Conservation (phyloP, 2,329 filamentous ascomycete genomes). For the Teratosphaeria zuluensis region DNA sequence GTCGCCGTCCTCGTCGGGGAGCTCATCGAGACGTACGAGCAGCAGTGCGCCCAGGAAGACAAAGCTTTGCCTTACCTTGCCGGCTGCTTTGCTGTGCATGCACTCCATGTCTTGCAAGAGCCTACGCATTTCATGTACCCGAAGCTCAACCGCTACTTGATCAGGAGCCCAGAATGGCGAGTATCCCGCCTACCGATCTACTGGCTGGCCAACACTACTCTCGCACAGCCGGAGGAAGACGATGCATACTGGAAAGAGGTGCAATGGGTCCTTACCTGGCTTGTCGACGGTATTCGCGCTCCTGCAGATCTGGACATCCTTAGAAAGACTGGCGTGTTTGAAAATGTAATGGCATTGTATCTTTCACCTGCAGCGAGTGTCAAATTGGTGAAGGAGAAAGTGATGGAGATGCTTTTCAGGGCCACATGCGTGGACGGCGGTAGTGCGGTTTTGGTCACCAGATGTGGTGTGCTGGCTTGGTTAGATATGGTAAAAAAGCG, state of each 20-base stretch:
- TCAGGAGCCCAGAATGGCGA: slow-evolving; percentile 67
- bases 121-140: slow-evolving; percentile 76
- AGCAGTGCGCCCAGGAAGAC: slow-evolving; percentile 36
- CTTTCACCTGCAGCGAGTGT: slow-evolving; percentile 54
- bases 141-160: slow-evolving; percentile 78
- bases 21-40: slow-evolving; percentile 58
- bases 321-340: slow-evolving; percentile 56
- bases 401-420: slow-evolving; percentile 54
- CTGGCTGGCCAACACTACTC: slow-evolving; percentile 60
- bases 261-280: slow-evolving; percentile 62
- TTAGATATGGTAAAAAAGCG: slow-evolving; percentile 49
- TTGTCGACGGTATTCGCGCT: slow-evolving; percentile 57
- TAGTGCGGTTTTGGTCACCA: slow-evolving; percentile 69
- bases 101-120: slow-evolving; percentile 60
- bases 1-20: slow-evolving; percentile 73
- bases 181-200: slow-evolving; percentile 45
- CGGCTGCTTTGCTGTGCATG: slow-evolving; percentile 63
- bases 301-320: slow-evolving; percentile 51
- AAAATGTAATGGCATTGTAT: slow-evolving; percentile 62
- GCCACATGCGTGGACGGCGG: slow-evolving; percentile 60
- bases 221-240: slow-evolving; percentile 64
- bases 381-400: slow-evolving; percentile 48
- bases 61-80: slow-evolving; percentile 57
- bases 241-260: slow-evolving; percentile 64
- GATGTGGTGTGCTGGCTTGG: slow-evolving; percentile 68